A percentile compares a stretch with the other conserved stretches of the same genome.
These are phyloP conservation scores for Hypoxylon cercidicola DNA, from an alignment of 495 filamentous ascomycete species.

Conservation along the genomic window DNA sequence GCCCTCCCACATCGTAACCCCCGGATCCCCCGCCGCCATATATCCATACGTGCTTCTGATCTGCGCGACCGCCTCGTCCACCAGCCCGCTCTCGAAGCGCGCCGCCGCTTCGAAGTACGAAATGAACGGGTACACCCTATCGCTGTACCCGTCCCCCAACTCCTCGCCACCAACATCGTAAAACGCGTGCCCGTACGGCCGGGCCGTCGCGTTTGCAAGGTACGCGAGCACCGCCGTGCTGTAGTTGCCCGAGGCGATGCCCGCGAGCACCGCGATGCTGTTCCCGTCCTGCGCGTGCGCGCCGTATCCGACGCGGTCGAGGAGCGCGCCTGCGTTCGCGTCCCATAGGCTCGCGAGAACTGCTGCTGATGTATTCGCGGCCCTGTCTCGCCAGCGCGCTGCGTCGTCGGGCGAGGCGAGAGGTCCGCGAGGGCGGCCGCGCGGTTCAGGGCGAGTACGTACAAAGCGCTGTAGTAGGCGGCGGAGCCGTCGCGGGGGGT, in stretches of 20 bases:
- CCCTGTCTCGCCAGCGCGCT: conserved; percentile 50
- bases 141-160: conserved; percentile 44
- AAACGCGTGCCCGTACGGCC: conserved; percentile 58
- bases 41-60: conserved; percentile 57
- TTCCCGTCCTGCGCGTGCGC: conserved; percentile 62
- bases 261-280: conserved; percentile 52
- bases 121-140: conserved; percentile 62
- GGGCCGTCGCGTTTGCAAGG: conserved; percentile 42
- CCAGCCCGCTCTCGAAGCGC: conserved; percentile 49
- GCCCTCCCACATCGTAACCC: conserved; percentile 53
- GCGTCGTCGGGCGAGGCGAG: conserved; percentile 45
- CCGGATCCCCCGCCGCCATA: conserved; percentile 58
- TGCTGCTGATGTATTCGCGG: conserved; percentile 42
- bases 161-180: conserved; percentile 54
- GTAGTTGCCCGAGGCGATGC: conserved; percentile 41
- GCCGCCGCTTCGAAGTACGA: conserved; percentile 61
- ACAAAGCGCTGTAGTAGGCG: conserved; percentile 61
- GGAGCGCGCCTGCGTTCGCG: conserved; percentile 50
- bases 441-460: conserved; percentile 54
- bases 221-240: conserved; percentile 49
- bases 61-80: conserved; percentile 52
- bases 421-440: conserved; percentile 53
- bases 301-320: conserved; percentile 47
- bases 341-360: conserved; percentile 52
- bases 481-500: conserved; percentile 55